A percentile compares a stretch with the other conserved stretches of the same genome.
Conservation (phyloP, 202 grass and related monocot species). For the Panicum hallii region DNA sequence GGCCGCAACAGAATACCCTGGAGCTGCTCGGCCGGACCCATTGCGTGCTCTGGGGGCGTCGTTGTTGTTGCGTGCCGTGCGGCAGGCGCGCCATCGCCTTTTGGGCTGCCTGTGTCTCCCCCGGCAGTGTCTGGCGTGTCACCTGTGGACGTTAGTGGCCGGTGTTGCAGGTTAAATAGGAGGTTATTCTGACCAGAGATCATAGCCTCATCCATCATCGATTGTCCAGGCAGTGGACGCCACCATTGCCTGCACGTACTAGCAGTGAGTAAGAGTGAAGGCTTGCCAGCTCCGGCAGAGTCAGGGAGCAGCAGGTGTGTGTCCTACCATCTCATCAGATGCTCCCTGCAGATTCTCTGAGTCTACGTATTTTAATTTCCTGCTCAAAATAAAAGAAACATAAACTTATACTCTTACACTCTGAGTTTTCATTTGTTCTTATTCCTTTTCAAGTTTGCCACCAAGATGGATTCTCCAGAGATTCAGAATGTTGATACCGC, state of each 20-base stretch:
- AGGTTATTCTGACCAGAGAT: neutral
- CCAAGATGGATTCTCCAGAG: neutral
- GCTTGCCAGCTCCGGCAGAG: neutral
- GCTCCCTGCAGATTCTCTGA: too few species aligned
- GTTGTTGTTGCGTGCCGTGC: neutral
- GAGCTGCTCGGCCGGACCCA: too few species aligned
- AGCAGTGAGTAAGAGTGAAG: neutral
- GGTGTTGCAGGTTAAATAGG: neutral
- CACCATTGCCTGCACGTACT: neutral
- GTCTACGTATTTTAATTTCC: neutral
- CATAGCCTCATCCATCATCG: neutral
- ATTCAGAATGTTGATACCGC: neutral
- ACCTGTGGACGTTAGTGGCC: neutral
- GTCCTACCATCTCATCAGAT: neutral
- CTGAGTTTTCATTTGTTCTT: neutral
- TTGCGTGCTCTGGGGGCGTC: neutral
- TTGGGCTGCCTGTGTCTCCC: neutral
- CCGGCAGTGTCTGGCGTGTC: neutral
- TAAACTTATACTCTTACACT: neutral
- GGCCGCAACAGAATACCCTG: too few species aligned
- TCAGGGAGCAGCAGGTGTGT: neutral
- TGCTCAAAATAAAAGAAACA: neutral
- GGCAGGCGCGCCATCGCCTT: neutral
- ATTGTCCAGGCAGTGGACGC: neutral
- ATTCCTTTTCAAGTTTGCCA: neutral